A percentile compares a stretch with the other conserved stretches of the same genome.
Evolutionary conservation across 768 basidiomycete species (phyloP).

Genomic region (Phylloporus sp.): DNA sequence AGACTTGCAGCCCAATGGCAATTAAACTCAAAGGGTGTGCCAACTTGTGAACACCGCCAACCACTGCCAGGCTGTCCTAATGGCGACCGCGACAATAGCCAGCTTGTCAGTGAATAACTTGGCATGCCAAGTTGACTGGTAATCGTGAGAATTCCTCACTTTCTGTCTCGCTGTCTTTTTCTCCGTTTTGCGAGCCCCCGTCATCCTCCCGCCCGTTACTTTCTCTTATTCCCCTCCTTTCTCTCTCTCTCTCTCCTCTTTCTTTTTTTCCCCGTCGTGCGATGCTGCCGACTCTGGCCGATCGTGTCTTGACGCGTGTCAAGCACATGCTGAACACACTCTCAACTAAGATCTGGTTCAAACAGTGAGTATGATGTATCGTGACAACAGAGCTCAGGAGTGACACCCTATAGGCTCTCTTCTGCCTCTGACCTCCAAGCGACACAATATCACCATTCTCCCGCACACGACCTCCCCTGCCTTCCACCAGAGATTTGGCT

Average conservation of each 20-base stretch:
- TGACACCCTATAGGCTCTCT: conserved; percentile 4
- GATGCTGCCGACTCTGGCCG: conserved; percentile 14
- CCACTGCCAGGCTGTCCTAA: too few species aligned
- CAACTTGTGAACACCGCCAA: too few species aligned
- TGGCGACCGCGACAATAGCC: too few species aligned
- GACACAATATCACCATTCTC: conserved; percentile 24
- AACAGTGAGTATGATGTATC: conserved; percentile 13
- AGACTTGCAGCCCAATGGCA: too few species aligned
- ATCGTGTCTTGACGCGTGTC: conserved; percentile 17
- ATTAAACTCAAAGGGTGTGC: too few species aligned
- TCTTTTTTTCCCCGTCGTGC: background rate
- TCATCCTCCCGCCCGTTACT: background rate
- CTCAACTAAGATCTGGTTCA: conserved; percentile 17
- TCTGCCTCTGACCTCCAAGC: conserved; percentile 2
- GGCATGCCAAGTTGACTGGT: too few species aligned
- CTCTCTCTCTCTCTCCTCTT: background rate
- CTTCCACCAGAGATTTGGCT: conserved; percentile 67
- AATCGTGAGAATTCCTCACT: background rate
- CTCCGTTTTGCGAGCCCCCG: background rate
- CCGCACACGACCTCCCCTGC: conserved; percentile 35
- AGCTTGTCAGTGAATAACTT: too few species aligned
- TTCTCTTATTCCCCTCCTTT: background rate
- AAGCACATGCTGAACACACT: conserved; percentile 14
- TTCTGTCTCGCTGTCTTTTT: background rate
- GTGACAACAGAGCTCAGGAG: too few species aligned